Evolutionary conservation across 768 basidiomycete species (phyloP), one percentile per base, ranked within the genome.

Genomic region (Glaciozyma martinii): DNA sequence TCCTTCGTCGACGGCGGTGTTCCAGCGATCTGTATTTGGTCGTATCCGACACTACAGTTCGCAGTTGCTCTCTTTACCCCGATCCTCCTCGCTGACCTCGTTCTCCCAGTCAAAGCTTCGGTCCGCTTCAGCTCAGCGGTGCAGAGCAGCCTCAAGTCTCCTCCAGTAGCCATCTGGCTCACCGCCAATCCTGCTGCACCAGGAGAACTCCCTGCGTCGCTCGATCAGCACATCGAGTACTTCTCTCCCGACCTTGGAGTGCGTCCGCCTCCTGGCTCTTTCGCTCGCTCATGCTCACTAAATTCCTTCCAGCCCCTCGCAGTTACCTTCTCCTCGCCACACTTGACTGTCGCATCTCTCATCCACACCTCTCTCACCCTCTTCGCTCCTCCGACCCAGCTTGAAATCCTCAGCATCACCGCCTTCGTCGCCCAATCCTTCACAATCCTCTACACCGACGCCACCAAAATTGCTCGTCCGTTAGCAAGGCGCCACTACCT

Each of bases 141-240:
- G 4, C 50, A 32, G n/a, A 33, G n/a, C 23, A 37, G 47, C 2
- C 23, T 61, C n/a, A 46, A 53, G 6, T 65, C 63, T 0, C 1
- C 67, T 4, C 61, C 67, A 0, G 59, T 53, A 16, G 63, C 61
- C 0, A 0, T 65, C 2, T 68, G 67, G 67, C 8, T 68, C 54
- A 40, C 63, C 9, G 60, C 61, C 32, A 68, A 65, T 47, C 67
- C 67, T 2, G 30, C 63, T 1, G 56, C 67, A 4, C 67, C 63
- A 1, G 67, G 67, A 4, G 67, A 65, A 8, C 32, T 62, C 1
- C 67, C 67, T 1, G 13, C 27, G 5, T 60, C 67, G 4, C 59
- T 56, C 13, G 63, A 68, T n/a, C 61, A 65, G 49, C 63, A 62
- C 54, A 65, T 52, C 63, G 67, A 0, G 57, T 63, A n/a, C 47